Base-by-base conservation (phyloP, 2,329 filamentous ascomycete genomes). In the Cladophialophora immunda region DNA sequence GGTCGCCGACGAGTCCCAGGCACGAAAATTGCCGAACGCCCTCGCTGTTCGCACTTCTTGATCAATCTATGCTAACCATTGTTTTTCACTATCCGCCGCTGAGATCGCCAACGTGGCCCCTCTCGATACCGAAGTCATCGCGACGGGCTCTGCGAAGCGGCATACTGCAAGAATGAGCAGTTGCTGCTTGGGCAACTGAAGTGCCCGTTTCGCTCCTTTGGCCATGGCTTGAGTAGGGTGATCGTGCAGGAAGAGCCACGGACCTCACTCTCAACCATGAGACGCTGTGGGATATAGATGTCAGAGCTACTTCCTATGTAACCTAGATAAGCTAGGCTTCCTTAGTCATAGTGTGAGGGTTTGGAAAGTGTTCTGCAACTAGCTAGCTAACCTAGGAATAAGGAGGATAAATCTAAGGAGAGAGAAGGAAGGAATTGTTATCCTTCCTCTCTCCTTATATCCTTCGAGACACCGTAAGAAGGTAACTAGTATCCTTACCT, bases 81-180 rank as follows among this genome's bases (percentile, higher is more conserved):
- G 17, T 17, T 9, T 11, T 34, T 55, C 9, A 34, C 19, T 3
- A 15, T 29, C 27, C 65, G 66, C 58, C 17, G 62, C 62, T 27
- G 62, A 68, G 27, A 63, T 61, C 15, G 29, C 53, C 19, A 29
- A 53, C 15, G 45, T 61, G 30, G 58, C 58, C 22, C 45, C 58
- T 25, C 58, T 61, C 11, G 58, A 61, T 41, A 92, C 87, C 27
- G 89, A 92, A 15, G 90, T 92, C 73, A 91, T 82, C 7, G 90
- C 78, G 27, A 82, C 79, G 60, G 92, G 92, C 76, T 94, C 92
- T 68, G 91, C 89, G 75, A 94, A 91, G 75, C 92, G 86, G 76
- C 90, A 92, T 81, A 93, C 85, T 76, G 90, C 91, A 70, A 96
- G 81, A 75, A 96, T 93, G 52, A 88, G 81, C 75, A 96, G 83